A percentile compares a stretch with the other conserved stretches of the same genome.
Evolutionary conservation across 768 basidiomycete species (phyloP).

Genomic region (Kwoniella europaea): DNA sequence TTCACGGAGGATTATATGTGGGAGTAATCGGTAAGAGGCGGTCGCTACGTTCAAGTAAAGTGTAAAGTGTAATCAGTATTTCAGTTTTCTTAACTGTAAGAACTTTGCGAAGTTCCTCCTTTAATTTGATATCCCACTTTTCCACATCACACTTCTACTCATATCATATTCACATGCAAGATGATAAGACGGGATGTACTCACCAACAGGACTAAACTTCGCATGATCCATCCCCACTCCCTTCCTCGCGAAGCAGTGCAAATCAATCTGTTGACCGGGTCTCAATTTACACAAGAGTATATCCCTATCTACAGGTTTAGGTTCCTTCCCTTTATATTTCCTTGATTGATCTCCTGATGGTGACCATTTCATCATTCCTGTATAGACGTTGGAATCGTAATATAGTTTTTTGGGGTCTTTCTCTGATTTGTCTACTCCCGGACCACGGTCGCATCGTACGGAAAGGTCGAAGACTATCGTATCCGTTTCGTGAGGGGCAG

Average conservation of each 20-base stretch:
- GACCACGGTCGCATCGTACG: slow-evolving; percentile 68
- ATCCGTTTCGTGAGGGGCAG: slow-evolving; percentile 80
- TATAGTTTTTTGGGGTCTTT: slow-evolving; percentile 71
- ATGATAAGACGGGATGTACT: slow-evolving; percentile 22
- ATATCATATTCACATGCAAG: too few relatives aligned
- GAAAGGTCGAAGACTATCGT: slow-evolving; percentile 85
- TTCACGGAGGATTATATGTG: slow-evolving; percentile 72
- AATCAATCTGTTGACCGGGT: slow-evolving; percentile 79
- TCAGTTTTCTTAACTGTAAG: too few relatives aligned
- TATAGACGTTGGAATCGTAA: slow-evolving; percentile 63
- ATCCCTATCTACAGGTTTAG: slow-evolving; percentile 60
- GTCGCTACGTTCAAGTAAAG: slow-evolving; percentile 67
- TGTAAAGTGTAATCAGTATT: too few relatives aligned
- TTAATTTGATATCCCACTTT: too few relatives aligned
- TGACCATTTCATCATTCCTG: slow-evolving; percentile 67
- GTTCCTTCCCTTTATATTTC: slow-evolving; percentile 57
- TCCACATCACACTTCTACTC: too few relatives aligned
- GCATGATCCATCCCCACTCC: slow-evolving; percentile 93
- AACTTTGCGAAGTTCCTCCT: too few relatives aligned
- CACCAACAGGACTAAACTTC: slow-evolving; percentile 94
- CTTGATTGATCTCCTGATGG: slow-evolving; percentile 79
- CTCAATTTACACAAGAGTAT: slow-evolving; percentile 89
- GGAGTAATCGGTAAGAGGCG: slow-evolving; percentile 91
- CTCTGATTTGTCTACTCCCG: slow-evolving; percentile 62
- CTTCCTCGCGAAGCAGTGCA: slow-evolving; percentile 79